Conservation (phyloP, 345 rosid species). For the Euclidium syriacum region DNA sequence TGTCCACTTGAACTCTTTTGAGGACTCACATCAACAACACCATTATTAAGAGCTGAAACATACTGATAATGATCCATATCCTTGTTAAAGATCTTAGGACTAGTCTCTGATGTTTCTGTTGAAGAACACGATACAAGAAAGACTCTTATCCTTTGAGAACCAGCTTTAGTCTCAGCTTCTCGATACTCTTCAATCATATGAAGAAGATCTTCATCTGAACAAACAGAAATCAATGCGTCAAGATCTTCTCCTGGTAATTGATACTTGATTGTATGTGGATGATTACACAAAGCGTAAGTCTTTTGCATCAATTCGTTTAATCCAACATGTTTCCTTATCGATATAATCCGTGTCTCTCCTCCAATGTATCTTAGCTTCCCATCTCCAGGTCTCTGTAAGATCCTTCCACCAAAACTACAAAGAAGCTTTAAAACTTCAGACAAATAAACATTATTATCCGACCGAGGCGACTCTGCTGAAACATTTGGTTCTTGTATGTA, state of each 20-base stretch:
- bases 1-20: constrained; percentile 48
- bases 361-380: constrained; percentile 88
- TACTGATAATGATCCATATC: constrained; percentile 50
- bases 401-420: constrained; percentile 81
- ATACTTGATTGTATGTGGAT: constrained; percentile 73
- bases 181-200: constrained; percentile 81
- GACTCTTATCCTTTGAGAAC: constrained; percentile 66
- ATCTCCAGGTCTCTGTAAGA: constrained; percentile 75
- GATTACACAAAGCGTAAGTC: constrained; percentile 57
- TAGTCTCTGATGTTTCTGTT: constrained; percentile 44
- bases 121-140: constrained; percentile 66
- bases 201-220: constrained; percentile 77
- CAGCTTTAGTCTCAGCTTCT: constrained; percentile 53
- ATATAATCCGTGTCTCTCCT: constrained; percentile 82
- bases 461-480: constrained; percentile 40
- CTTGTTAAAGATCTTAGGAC: constrained; percentile 48
- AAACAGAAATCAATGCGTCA: constrained; percentile 78
- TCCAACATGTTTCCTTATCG: constrained; percentile 45
- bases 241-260: constrained; percentile 97
- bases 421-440: constrained; percentile 60
- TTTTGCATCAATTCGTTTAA: constrained; percentile 62
- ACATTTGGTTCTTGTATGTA: constrained; percentile 25
- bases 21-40: constrained; percentile 50
- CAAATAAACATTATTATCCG: constrained; percentile 29
- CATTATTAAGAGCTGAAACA: constrained; percentile 70